Base-by-base conservation (phyloP, 2,329 filamentous ascomycete genomes). In the Simplicillium aogashimaense region DNA sequence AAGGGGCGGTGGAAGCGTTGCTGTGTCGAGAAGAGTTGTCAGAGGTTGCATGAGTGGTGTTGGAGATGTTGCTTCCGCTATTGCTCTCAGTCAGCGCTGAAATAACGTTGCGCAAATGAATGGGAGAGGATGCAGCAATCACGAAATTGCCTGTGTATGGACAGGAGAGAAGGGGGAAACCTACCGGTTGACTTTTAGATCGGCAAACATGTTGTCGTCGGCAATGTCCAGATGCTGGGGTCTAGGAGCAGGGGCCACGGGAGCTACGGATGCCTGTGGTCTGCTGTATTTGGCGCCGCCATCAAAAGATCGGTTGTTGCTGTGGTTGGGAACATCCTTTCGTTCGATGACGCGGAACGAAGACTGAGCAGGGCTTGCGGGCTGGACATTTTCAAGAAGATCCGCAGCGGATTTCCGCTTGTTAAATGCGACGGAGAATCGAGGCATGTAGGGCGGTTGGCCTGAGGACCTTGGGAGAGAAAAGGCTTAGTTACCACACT, bases 1-100 rank as follows among this genome's bases (percentile, higher is more conserved):
- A 79, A 11, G 75, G 73, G 29, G 75, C 65, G 30, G 75, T 78
- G n/a, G 75, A 78, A 39, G 67, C 70, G 57, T 76, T 76, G 56
- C 75, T 78, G 54, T 78, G 72, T 52, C 74, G 70, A 37, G 75
- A 79, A 29, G 74, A 78, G 50, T 72, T 74, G 56, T 78, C 75
- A 39, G 72, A 76, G 38, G 67, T 67, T 44, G 72, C 72, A 57
- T 78, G 75, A 43, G 74, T 78, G 30, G 71, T 76, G 55, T 76
- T 78, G 50, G 74, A 78, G 34, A 74, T 70, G 49, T 72, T 73
- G 60, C 74, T 78, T 56, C 70, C 72, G 52, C 72, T 77, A 25
- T 25, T 25, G 20, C 20, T 32, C 15, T 32, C 30, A 32, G 30
- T 32, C 30, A 25, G 20, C 20, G 9, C 20, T 25, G 20, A 25